Base-by-base conservation (phyloP, 1,139 yeast species). In the Kazachstania sp. region DNA sequence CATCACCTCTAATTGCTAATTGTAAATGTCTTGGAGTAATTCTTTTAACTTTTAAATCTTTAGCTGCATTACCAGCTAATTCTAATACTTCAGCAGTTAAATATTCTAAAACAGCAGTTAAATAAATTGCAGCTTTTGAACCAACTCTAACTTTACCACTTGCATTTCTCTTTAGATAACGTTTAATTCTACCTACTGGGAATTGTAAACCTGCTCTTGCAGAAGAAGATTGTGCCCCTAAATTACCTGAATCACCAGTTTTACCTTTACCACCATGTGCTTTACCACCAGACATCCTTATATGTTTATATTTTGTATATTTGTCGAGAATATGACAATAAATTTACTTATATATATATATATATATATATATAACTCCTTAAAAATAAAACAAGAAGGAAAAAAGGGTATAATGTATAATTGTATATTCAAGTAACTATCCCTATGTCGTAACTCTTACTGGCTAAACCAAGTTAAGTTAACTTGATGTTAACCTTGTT, bases 61-160 rank as follows among this genome's bases (percentile, higher is more conserved):
- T 90, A 55, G 98, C 98, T 32, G 98, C 98, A 67, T 92, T 90
- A 67, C 99, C 98, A 41, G 99, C 98, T 74, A 92, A 78, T 73
- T 92, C 99, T 68, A 92, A 80, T 46, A 92, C 96, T 74, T 92
- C 99, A 43, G 99, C 98, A 48, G 98, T 92, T 68, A 92, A 77
- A 71, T 92, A 92, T 70, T 92, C 99, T 64, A 92, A 77, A 45
- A 92, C 98, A 3, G 98, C 97, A 49, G 99, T 90, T 63, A 92
- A 77, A 70, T 90, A 92, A 57, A 92, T 92, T 55, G 98, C 97
- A 44, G 97, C 94, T 69, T 92, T 92, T 43, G 97, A 90, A 45
- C 98, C 98, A 37, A 92, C 97, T 68, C 99, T 83, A 61, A 88
- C 83, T 66, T 86, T 88, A 70, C 86, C 86, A 66, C 88, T 95